Evolutionary conservation across 192 early-diverging fungal genomes (phyloP), one percentile per base, ranked within the genome.

Genomic region (Backusella tarrabulga): DNA sequence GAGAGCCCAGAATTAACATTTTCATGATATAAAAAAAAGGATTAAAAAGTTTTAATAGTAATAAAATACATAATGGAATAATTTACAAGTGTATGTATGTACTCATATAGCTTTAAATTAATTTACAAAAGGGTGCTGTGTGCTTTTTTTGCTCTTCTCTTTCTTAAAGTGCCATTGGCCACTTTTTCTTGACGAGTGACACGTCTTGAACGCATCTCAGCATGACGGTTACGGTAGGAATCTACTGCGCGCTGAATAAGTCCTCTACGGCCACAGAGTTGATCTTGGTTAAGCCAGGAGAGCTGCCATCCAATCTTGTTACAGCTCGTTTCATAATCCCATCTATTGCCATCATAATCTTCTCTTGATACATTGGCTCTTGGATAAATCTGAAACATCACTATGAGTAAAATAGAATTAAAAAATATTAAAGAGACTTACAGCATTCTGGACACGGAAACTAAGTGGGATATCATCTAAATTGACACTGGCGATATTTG

Each of bases 191-290:
- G 85, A 29, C 92, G 79, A 2, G 88, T 83, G 2, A 94, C 89
- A 14, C 93, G 83, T 7, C 93, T 80, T 38, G 89, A 90, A 38
- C 89, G 84, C 70, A 88, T 81, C 11, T 88, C 89, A 11, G 88
- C 85, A 40, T 90, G 88, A 44, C 88, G 83, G 36, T 91, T 88
- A 5, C 90, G 84, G 54, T 89, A 94, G 63, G 86, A 92, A 76
- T 95, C 93, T 0, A 95, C 93, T 0, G 92, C 92, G 0, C 92
- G 86, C 77, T 95, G 93, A 67, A 95, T 84, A 44, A 95, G 79
- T 23, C 93, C 93, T 15, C 93, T 82, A 6, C 87, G 82, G 0
- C 84, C 91, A 32, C 83, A 78, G 12, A 93, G 82, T 73, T 83
- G 60, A 36, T 89, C 86, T 66, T 81, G 83, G 74, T 95, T 95